Evolutionary conservation across 140 eudicot species (phyloP), one percentile per base, ranked within the genome.

Genomic region (Ambrosia hybrid): DNA sequence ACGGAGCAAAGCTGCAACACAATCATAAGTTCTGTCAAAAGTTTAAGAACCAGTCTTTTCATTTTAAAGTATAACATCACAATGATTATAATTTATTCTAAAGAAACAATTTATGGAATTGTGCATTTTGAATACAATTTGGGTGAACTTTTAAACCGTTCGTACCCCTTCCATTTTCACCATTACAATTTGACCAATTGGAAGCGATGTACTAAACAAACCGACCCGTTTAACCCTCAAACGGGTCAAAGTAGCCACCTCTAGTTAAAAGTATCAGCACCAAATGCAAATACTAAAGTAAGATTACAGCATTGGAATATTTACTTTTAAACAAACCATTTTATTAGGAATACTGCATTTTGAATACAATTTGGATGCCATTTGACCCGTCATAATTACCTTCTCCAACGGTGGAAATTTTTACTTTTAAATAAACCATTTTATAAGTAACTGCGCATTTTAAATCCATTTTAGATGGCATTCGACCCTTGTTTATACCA

Each of bases 1-100:
- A 86, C 43, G 12, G 96, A 93, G 56, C 97, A 83, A 9, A 93
- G 49, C 98, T 93, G 85, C 83, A 73, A 57, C 48, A 48, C 21
- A 45, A 63, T 43, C 38, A n/a, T 26, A 30, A 55, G 30, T 55
- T 57, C 53, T 48, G 13, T 26, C 63, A 57, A 2, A 57, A 0
- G 14, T 55, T 15, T 57, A 57, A 17, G 63, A 57, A 57, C 63
- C 38, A 57, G 38, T 2, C 4, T 9, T 57, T 57, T 3, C 13
- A 53, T 53, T 53, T 53, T 6, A 8, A 57, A 21, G n/a, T 33
- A 58, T 26, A 30, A 3, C 26, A 30, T 30, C 9, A 30, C 14
- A 58, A 15, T 11, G 59, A 53, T 53, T 3, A 14, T 53, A n/a
- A 16, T 56, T 4, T 39, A 17, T 16, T 6, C 16, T 8, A 17